These are phyloP conservation scores for Russula olivacea DNA, from an alignment of 768 basidiomycete genomes.

Conservation along the genomic window DNA sequence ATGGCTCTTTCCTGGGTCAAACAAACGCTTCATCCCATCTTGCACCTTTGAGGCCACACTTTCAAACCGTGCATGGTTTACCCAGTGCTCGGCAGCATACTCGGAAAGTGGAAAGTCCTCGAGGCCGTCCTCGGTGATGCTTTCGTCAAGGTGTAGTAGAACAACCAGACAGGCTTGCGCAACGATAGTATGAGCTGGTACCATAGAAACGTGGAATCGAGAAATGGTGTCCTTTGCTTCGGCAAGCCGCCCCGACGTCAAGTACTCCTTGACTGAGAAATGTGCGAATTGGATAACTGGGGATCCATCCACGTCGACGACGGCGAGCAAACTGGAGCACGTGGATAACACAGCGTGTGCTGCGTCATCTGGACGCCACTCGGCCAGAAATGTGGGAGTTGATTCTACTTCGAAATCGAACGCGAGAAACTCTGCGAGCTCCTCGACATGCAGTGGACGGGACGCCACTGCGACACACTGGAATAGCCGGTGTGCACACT, in stretches of 20 bases:
- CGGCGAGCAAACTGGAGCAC: neutral
- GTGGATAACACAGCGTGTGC: neutral
- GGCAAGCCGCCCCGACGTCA: neutral
- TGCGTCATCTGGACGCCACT: neutral
- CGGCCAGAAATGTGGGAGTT: neutral
- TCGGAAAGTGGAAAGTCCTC: neutral
- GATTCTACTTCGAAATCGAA: neutral
- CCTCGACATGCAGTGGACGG: neutral
- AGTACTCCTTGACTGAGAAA: neutral
- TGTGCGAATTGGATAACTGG: neutral
- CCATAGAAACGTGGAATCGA: neutral
- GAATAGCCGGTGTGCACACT: neutral
- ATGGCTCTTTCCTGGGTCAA: neutral
- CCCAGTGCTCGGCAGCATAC: neutral
- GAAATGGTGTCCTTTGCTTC: neutral
- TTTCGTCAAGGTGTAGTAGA: neutral
- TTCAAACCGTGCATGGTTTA: neutral
- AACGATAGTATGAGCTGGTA: neutral
- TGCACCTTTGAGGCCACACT: neutral
- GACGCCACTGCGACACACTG: neutral
- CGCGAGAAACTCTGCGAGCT: neutral
- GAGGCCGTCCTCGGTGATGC: neutral
- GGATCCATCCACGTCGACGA: neutral
- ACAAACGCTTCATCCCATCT: neutral
- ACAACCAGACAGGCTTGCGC: neutral